phyloP scores from a whole-genome alignment of 2,329 filamentous ascomycete species.

The Colletotrichum euphorbiae region DNA sequence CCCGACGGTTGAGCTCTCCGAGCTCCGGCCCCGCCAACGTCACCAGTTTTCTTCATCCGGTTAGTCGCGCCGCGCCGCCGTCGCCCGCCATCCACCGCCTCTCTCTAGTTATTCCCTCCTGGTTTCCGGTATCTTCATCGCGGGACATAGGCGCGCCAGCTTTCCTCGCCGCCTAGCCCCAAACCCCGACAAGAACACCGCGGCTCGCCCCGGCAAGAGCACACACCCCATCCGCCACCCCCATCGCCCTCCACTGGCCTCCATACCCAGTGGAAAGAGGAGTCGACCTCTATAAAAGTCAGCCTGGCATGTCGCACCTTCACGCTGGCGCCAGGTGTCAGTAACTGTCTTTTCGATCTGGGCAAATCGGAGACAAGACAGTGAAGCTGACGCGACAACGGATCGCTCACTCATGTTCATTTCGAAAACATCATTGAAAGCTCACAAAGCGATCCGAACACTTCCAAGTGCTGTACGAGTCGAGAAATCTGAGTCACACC shows the following conservation, averaged over 20 bases:
- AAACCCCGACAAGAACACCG: not conserved
- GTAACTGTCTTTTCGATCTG: slow-evolving; percentile 11
- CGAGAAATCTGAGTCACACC: too few species aligned
- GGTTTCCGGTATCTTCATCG: not conserved
- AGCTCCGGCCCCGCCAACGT: not conserved
- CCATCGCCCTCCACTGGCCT: not conserved
- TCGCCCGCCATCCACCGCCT: too few species aligned
- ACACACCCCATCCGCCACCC: not conserved
- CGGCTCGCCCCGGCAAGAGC: not conserved
- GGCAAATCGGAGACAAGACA: slow-evolving; percentile 20
- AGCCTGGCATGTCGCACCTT: slow-evolving; percentile 24
- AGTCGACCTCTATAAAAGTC: slow-evolving; percentile 19
- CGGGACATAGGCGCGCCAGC: not conserved
- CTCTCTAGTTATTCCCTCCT: not conserved
- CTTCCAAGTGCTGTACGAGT: not conserved
- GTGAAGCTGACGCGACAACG: slow-evolving; percentile 19
- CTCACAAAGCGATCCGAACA: not conserved
- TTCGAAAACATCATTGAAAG: not conserved
- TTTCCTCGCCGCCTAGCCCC: not conserved
- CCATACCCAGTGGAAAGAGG: not conserved
- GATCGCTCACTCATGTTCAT: not conserved
- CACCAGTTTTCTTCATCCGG: not conserved
- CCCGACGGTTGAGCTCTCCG: not conserved
- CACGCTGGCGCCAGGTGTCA: slow-evolving; percentile 24
- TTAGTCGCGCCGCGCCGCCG: not conserved